A percentile compares a stretch with the other conserved stretches of the same genome.
Evolutionary conservation across 176 grass and related monocot species (phyloP).

Genomic region (Raddia guianensis): DNA sequence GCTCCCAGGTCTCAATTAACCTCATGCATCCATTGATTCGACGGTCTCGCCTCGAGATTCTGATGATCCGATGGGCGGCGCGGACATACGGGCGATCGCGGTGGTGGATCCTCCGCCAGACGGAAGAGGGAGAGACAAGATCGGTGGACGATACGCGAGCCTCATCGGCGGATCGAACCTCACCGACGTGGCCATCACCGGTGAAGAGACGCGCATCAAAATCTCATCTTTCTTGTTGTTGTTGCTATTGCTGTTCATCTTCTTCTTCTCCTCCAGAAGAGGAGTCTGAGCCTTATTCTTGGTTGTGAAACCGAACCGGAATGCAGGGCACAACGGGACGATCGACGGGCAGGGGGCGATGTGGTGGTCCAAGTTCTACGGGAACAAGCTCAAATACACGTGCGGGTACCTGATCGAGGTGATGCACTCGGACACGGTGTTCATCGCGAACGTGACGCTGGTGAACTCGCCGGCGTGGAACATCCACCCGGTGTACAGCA

Average conservation of each 20-base stretch:
- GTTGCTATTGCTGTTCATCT: too few relatives aligned
- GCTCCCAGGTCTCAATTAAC: constrained; percentile 45
- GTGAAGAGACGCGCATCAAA: constrained; percentile 14
- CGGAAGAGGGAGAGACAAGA: constrained; percentile 76
- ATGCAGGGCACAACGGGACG: constrained; percentile 71
- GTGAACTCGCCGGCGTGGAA: constrained; percentile 91
- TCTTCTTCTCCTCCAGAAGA: too few relatives aligned
- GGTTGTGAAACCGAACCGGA: too few relatives aligned
- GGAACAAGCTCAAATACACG: constrained; percentile 86
- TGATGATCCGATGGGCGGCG: not conserved
- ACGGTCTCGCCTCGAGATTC: not conserved
- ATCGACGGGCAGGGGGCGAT: constrained; percentile 78
- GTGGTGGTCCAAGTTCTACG: constrained; percentile 95
- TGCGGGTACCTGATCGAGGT: constrained; percentile 85
- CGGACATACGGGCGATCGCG: constrained; percentile 68
- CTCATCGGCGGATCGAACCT: constrained; percentile 85
- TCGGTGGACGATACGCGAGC: constrained; percentile 78
- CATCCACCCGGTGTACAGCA: constrained; percentile 95
- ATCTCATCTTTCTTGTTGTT: not conserved
- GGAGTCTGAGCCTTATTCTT: too few relatives aligned
- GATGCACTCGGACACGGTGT: constrained; percentile 59
- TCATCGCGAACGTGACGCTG: constrained; percentile 88
- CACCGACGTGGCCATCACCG: constrained; percentile 74
- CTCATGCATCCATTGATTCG: too few relatives aligned
- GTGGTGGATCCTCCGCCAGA: constrained; percentile 78